Percentiles rank a stretch among this genome's conserved stretches.
Evolutionary conservation across 2,329 filamentous ascomycete genomes (phyloP).

Genomic region (Penicillium sp.): DNA sequence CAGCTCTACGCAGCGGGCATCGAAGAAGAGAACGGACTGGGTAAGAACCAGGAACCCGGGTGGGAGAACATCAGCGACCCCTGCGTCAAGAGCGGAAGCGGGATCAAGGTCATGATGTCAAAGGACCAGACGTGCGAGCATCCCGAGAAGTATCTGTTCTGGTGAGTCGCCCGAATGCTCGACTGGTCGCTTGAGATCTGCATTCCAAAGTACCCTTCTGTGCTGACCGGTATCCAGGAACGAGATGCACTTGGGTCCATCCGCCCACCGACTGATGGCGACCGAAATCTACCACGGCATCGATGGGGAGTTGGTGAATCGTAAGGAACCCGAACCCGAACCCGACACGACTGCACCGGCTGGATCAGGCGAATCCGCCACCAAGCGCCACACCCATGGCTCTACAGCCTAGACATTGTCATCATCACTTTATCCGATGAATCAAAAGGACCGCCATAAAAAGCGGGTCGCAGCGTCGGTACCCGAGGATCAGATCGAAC

Average conservation of each 20-base stretch:
- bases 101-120: constrained; percentile 30
- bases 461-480: constrained; percentile 3
- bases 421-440: constrained; percentile 2
- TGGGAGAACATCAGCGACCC: constrained; percentile 38
- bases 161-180: constrained; percentile 27
- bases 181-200: constrained; percentile 8
- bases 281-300: constrained; percentile 37
- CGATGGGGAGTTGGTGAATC: constrained; percentile 31
- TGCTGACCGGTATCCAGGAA: constrained; percentile 30
- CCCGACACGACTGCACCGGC: not conserved
- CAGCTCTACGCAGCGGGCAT: constrained; percentile 36
- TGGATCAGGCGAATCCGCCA: not conserved
- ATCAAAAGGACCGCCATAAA: not conserved
- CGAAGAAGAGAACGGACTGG: constrained; percentile 33
- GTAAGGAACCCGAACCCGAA: not conserved
- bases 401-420: constrained; percentile 24
- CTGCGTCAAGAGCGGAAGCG: constrained; percentile 30
- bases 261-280: constrained; percentile 37
- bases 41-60: constrained; percentile 29
- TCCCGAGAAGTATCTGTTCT: constrained; percentile 40
- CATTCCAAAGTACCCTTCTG: constrained; percentile 2
- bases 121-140: constrained; percentile 27
- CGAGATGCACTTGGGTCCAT: constrained; percentile 39
- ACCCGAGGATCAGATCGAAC: constrained; percentile 16
- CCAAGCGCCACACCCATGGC: constrained; percentile 19